Evolutionary conservation across 169 alveolate species (phyloP).

Genomic region (Babesia ovis): DNA sequence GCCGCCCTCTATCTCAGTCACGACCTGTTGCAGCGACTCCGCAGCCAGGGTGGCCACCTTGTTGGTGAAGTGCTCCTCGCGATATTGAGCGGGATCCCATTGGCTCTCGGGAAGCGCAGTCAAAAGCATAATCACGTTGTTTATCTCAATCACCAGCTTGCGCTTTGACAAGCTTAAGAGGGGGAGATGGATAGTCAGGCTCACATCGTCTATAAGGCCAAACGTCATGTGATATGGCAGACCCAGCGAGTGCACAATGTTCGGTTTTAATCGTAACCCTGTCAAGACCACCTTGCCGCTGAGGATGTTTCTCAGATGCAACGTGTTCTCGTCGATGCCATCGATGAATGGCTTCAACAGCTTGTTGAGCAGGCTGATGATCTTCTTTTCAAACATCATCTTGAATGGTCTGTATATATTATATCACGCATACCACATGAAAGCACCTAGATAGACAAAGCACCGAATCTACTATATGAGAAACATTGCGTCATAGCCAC

Average conservation of each 20-base stretch:
- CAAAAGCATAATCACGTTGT: constrained; percentile 51
- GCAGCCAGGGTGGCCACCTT: constrained; percentile 63
- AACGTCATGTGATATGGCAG: constrained; percentile 68
- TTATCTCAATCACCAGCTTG: constrained; percentile 49
- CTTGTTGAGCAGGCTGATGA: constrained; percentile 46
- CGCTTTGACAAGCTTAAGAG: constrained; percentile 53
- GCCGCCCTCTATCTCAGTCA: constrained; percentile 58
- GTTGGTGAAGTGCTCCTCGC: constrained; percentile 55
- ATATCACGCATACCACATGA: too few species aligned
- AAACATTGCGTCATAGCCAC: too few species aligned
- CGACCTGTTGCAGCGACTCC: constrained; percentile 55
- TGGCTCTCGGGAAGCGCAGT: constrained; percentile 62
- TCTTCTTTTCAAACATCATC: constrained; percentile 58
- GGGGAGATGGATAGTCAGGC: constrained; percentile 53
- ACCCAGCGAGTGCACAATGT: constrained; percentile 59
- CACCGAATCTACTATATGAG: too few species aligned
- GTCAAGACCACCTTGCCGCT: constrained; percentile 69
- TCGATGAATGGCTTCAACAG: constrained; percentile 63
- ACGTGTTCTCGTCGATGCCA: constrained; percentile 71
- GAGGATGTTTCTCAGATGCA: constrained; percentile 54
- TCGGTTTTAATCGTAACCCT: constrained; percentile 62
- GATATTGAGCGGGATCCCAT: constrained; percentile 56
- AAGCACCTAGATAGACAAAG: too few species aligned
- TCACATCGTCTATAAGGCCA: constrained; percentile 56
- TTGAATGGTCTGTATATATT: background rate